These are phyloP conservation scores for Colletotrichum falcatum DNA, from an alignment of 2,329 filamentous ascomycete genomes.

Conservation along the genomic window DNA sequence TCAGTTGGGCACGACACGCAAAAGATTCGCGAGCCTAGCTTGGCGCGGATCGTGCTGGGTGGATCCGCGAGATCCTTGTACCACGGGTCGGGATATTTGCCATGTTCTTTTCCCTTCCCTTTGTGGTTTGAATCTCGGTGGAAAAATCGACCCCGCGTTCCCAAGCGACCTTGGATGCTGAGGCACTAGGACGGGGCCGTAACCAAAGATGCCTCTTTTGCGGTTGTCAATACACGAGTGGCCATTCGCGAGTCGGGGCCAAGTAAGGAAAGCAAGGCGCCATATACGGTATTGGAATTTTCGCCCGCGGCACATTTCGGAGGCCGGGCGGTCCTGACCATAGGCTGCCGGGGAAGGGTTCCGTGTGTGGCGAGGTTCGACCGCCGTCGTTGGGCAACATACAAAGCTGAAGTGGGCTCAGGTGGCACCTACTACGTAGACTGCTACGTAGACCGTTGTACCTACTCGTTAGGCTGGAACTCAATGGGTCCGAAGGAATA, in stretches of 20 bases:
- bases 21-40: constrained; percentile 34
- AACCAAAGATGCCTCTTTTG: not conserved
- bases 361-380: constrained; percentile 29
- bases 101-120: constrained; percentile 17
- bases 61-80: constrained; percentile 36
- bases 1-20: not conserved
- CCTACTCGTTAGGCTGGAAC: constrained; percentile 30
- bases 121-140: constrained; percentile 6
- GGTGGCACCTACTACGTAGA: constrained; percentile 31
- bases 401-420: constrained; percentile 4
- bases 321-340: not conserved
- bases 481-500: constrained; percentile 26
- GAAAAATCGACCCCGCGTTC: constrained; percentile 14
- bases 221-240: not conserved
- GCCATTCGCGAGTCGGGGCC: not conserved
- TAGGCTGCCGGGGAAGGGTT: constrained; percentile 29
- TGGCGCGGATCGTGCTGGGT: constrained; percentile 29
- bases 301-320: not conserved
- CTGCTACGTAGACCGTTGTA: constrained; percentile 21
- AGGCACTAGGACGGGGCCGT: not conserved
- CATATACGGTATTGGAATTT: not conserved
- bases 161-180: constrained; percentile 2
- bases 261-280: not conserved
- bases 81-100: constrained; percentile 34
- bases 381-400: constrained; percentile 21